Conservation (phyloP, 352 stramenopile genomes). For the Phytophthora multivora region DNA sequence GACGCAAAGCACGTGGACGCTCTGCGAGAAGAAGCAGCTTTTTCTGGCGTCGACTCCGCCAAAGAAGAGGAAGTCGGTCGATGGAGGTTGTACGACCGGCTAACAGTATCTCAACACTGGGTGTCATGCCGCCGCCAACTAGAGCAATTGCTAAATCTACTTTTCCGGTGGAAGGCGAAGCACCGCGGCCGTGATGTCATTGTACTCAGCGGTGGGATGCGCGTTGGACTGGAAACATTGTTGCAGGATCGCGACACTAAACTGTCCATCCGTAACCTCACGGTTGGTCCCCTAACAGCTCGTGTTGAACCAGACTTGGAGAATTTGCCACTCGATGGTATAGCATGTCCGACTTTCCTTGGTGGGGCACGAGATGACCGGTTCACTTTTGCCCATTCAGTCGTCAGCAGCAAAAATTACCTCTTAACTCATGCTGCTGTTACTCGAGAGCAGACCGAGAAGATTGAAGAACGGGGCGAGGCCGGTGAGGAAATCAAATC, state of each 20-base stretch:
- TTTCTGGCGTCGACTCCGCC: constrained; percentile 1
- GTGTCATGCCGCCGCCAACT: constrained; percentile 67
- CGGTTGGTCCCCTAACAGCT: constrained; percentile 65
- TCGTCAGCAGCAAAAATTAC: constrained; percentile 66
- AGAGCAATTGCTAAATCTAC: constrained; percentile 65
- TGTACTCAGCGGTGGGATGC: constrained; percentile 71
- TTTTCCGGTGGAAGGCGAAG: constrained; percentile 84
- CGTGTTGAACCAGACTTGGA: constrained; percentile 50
- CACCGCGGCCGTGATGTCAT: constrained; percentile 66
- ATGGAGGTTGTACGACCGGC: constrained; percentile 69
- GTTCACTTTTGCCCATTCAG: constrained; percentile 59
- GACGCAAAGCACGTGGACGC: constrained; percentile 49
- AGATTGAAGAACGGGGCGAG: background rate
- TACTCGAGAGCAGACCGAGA: constrained; percentile 16
- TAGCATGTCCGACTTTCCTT: constrained; percentile 58
- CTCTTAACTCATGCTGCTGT: constrained; percentile 43
- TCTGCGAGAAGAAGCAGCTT: constrained; percentile 38
- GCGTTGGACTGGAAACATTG: constrained; percentile 66
- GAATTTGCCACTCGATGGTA: constrained; percentile 48
- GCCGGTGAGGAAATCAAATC: constrained; percentile 18
- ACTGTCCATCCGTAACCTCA: constrained; percentile 60
- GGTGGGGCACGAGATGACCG: constrained; percentile 44
- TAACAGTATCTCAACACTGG: constrained; percentile 62
- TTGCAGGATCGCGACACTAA: constrained; percentile 52
- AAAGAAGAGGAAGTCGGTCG: constrained; percentile 28